A percentile compares a stretch with the other conserved stretches of the same genome.
Conservation (phyloP, 139 green algal genomes). For the Picochlorum sp. region DNA sequence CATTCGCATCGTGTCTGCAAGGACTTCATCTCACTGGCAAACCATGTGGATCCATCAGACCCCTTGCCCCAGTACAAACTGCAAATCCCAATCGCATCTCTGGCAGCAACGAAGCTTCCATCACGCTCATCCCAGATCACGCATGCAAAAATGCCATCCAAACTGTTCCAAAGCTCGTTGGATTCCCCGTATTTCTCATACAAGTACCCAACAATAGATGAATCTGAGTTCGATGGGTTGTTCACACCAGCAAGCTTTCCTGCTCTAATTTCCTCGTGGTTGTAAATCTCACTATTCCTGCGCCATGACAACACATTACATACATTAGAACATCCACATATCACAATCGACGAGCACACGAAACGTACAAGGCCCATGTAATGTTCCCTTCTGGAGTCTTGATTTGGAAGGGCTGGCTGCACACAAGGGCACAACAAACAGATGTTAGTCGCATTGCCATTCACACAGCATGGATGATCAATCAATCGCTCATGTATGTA, state of each 20-base stretch:
- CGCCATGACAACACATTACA: background rate
- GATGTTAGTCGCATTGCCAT: background rate
- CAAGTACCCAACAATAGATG: slow-evolving; percentile 40
- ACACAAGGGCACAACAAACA: slow-evolving; percentile 4
- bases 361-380: slow-evolving; percentile 50
- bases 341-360: background rate
- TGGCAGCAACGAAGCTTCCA: slow-evolving; percentile 59
- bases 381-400: slow-evolving; percentile 41
- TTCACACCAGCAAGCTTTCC: slow-evolving; percentile 31
- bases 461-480: background rate
- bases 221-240: slow-evolving; percentile 48
- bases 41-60: slow-evolving; percentile 78
- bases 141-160: slow-evolving; percentile 95
- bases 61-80: slow-evolving; percentile 88
- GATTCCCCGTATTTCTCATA: slow-evolving; percentile 58
- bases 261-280: slow-evolving; percentile 41
- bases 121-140: slow-evolving; percentile 61
- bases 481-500: background rate
- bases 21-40: slow-evolving; percentile 94
- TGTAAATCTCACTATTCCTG: slow-evolving; percentile 73
- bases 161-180: slow-evolving; percentile 60
- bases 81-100: slow-evolving; percentile 92
- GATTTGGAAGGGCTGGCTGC: slow-evolving; percentile 58
- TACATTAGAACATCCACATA: background rate
- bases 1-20: slow-evolving; percentile 56